Conservation (phyloP, 169 alveolate genomes). For the Cyclospora cayetanensis region DNA sequence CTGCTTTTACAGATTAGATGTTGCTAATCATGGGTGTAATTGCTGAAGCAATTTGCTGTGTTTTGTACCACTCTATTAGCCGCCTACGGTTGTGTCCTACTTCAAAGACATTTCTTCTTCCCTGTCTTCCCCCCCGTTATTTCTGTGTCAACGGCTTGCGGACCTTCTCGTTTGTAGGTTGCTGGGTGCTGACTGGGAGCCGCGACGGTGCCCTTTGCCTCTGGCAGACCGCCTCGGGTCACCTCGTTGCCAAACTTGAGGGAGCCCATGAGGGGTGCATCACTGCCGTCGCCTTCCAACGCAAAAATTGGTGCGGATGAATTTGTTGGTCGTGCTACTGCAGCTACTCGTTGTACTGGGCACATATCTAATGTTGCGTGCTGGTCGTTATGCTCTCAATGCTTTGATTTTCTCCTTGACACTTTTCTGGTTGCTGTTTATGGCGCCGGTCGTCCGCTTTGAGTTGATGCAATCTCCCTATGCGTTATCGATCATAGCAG, state of each 20-base stretch:
- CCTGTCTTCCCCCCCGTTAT: too few species aligned
- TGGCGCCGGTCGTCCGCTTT: too few species aligned
- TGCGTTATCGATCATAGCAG: too few species aligned
- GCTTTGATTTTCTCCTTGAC: neutral
- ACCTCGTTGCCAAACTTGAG: neutral
- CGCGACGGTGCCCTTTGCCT: neutral
- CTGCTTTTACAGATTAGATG: neutral
- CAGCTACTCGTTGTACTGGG: too few species aligned
- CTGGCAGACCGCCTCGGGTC: neutral
- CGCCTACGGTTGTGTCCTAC: neutral
- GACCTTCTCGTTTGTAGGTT: conserved; percentile 1
- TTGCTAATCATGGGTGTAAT: too few species aligned
- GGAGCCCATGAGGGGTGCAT: conserved; percentile 6
- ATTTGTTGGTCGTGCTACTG: neutral
- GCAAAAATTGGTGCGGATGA: neutral
- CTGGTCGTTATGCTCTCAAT: too few species aligned
- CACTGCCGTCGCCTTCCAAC: conserved; percentile 40
- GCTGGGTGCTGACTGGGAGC: conserved; percentile 31
- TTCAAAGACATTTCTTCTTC: too few species aligned
- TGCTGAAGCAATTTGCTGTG: too few species aligned
- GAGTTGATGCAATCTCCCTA: too few species aligned
- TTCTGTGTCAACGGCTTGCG: too few species aligned
- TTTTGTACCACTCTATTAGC: neutral
- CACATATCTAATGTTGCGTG: too few species aligned
- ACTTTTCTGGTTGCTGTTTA: too few species aligned